Percentiles rank a stretch among this genome's conserved stretches.
Conservation (phyloP, 495 filamentous ascomycete species). For the Neurospora discreta region DNA sequence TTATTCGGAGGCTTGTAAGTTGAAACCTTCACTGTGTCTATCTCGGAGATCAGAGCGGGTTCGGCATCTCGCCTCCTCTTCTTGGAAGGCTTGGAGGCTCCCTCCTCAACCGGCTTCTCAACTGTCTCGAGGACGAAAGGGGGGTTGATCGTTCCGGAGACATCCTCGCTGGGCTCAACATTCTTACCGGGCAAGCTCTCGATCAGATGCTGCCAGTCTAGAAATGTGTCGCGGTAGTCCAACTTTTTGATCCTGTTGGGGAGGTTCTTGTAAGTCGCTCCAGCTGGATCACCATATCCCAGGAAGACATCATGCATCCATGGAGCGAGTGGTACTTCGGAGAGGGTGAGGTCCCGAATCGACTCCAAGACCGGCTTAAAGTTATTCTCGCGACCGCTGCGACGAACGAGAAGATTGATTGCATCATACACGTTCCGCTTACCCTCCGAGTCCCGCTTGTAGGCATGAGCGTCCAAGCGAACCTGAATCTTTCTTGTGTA, state of each 20-base stretch:
- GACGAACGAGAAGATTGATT: constrained; percentile 78
- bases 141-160: constrained; percentile 64
- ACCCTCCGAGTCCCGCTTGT: constrained; percentile 69
- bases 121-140: constrained; percentile 71
- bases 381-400: constrained; percentile 87
- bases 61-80: constrained; percentile 74
- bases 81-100: constrained; percentile 47
- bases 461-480: constrained; percentile 68
- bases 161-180: constrained; percentile 63
- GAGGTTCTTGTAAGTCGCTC: constrained; percentile 75
- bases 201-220: constrained; percentile 90
- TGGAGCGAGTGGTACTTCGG: constrained; percentile 72
- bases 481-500: constrained; percentile 61
- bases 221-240: constrained; percentile 88
- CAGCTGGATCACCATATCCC: constrained; percentile 84
- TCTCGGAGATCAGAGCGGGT: constrained; percentile 41
- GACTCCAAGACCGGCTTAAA: constrained; percentile 91
- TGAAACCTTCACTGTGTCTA: constrained; percentile 66
- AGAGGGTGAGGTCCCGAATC: constrained; percentile 74
- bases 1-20: constrained; percentile 87
- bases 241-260: constrained; percentile 64
- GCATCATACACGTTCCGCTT: constrained; percentile 70
- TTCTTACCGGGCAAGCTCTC: constrained; percentile 77
- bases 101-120: constrained; percentile 35
- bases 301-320: constrained; percentile 97